Base-by-base conservation (phyloP, 441 rosid species). In the Jatropha podagrica region DNA sequence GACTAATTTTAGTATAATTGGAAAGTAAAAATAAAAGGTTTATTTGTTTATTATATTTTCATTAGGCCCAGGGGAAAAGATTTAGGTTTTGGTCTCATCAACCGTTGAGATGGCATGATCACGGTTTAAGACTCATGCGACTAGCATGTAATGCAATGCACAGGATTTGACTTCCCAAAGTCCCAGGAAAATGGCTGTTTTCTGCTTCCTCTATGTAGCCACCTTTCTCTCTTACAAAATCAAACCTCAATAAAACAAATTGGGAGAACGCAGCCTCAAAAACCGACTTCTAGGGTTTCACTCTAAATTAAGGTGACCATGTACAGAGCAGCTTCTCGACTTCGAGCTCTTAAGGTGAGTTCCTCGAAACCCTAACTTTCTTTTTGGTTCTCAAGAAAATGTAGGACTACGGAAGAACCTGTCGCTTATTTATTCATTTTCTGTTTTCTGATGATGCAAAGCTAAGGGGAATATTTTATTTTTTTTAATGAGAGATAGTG, bases 311-410 rank as follows among this genome's bases (percentile, higher is more conserved):
- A 26, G 23, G 17, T 20, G 23, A 76, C 69, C 49, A 91, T 91
- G 96, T 83, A 87, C 60, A 84, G 94, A 85, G 86, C 88, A 10
- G 86, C 83, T 67, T 88, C 94, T 13, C 85, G 89, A 58, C 81
- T 87, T 54, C 76, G 89, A 77, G 80, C 85, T 81, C 80, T 87
- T 64, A 87, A 89, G 92, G 94, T 89, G 72, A 61, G 88, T 83
- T 69, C 56, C 65, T 37, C 26, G n/a, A 32, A 14, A 41, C 66
- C 61, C 23, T 58, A 55, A 60, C 61, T 81, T 76, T 69, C 60
- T 69, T 59, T 71, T 65, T 78, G 78, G 67, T 66, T 80, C 42
- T n/a, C 42, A 61, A 27, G 67, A 68, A 61, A 80, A 69, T 76
- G 23, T 23, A 5, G 60, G 49, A 42, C 18, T 51, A 27, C 65